Evolutionary conservation across 164 flowering plant species (phyloP), one percentile per base, ranked within the genome.

Genomic region (Sextonia rubra): DNA sequence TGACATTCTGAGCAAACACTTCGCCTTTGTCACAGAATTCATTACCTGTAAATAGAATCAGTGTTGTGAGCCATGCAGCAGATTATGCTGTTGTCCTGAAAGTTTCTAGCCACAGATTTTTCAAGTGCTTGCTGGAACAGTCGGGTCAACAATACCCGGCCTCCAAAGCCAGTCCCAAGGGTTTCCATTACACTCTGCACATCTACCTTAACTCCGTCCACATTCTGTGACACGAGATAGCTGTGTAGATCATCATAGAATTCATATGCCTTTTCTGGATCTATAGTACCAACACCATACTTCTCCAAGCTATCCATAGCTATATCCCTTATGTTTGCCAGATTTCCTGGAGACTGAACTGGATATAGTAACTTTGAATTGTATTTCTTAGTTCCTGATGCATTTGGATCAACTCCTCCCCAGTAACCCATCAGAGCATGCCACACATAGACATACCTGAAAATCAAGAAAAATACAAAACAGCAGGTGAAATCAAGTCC

Each of bases 141-240:
- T 64, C 72, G 76, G n/a, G 90, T 87, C 29, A 89, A 84, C 29
- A 79, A 78, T 11, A 87, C 87, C 60, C 90, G 81, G 11, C 90
- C 88, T 44, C 88, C 89, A 60, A 80, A 76, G 64, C 84, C 86
- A 47, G 81, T 29, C 8, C 82, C 80, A 20, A 89, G 20, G 0
- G 90, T 88, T 76, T 88, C 91, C 61, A 85, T 66, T 60, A 89
- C 69, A 74, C 84, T 86, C 75, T 89, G 91, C 22, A 86, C 90
- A 76, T 89, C 91, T 52, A 88, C 93, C 75, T 89, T 86, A 47
- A 89, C 90, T 63, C 91, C 91, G 74, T 89, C 93, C 37, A 89
- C 86, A 48, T 60, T 82, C 71, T 84, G 86, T 23, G 90, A 80
- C 5, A 63, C 88, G 30, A 89, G 86, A 71, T 88, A 88, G 1